Evolutionary conservation across 148 eudicot species (phyloP).

Genomic region (Limonium bicolor): DNA sequence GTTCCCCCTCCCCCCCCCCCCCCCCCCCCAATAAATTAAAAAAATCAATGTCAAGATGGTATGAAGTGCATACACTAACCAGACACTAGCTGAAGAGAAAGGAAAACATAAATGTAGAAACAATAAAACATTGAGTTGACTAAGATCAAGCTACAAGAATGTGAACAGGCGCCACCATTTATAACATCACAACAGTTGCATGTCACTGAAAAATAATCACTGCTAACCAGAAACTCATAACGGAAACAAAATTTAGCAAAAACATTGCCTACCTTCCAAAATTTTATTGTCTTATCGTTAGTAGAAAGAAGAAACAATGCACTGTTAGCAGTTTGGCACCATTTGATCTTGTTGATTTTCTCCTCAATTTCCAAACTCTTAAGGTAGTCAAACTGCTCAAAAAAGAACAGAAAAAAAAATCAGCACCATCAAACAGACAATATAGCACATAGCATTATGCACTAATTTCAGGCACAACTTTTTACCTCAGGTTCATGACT

Average conservation of each 20-base stretch:
- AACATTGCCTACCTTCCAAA: slow-evolving; percentile 63
- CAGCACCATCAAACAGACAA: slow-evolving; percentile 6
- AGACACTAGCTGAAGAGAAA: no score
- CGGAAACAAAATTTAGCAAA: neutral
- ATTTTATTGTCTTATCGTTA: slow-evolving; percentile 92
- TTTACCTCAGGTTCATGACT: slow-evolving; percentile 99
- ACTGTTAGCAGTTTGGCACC: slow-evolving; percentile 93
- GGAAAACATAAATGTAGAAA: no score
- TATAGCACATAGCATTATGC: neutral
- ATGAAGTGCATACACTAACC: no score
- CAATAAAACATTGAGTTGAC: no score
- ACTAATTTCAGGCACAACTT: neutral
- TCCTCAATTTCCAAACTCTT: slow-evolving; percentile 99
- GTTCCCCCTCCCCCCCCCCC: no score
- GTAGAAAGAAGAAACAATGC: slow-evolving; percentile 93
- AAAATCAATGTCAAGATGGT: no score
- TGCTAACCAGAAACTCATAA: neutral
- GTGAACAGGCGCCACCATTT: no score
- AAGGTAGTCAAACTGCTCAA: slow-evolving; percentile 84
- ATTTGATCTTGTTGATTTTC: slow-evolving; percentile 96
- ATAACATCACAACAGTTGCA: no score
- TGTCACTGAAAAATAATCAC: neutral
- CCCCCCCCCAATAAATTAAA: no score
- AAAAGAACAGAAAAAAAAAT: slow-evolving; percentile 8
- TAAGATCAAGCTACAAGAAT: no score